Conservation (phyloP, 2,329 filamentous ascomycete species). For the Ramularia endophylla region DNA sequence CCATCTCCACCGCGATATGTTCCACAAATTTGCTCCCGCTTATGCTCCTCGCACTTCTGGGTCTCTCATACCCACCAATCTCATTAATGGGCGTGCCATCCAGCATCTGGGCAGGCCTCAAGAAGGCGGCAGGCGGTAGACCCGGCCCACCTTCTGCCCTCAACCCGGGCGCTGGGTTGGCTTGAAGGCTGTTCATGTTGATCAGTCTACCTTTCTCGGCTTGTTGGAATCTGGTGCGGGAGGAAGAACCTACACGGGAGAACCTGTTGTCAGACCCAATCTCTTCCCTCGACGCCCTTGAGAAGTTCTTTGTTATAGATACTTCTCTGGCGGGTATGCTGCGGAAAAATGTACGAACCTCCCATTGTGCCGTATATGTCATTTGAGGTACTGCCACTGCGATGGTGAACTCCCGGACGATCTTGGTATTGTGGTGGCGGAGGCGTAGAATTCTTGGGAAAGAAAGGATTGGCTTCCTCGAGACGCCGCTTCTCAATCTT, state of each 20-base stretch:
- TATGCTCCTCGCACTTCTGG: conserved; percentile 4
- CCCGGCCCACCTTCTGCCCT: conserved; percentile 11
- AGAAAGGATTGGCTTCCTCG: conserved; percentile 1
- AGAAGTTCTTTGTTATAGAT: conserved; percentile 16
- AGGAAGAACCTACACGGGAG: conserved; percentile 14
- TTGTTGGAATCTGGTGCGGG: background rate
- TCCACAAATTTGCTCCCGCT: conserved; percentile 13
- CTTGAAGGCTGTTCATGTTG: background rate
- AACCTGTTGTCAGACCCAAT: conserved; percentile 22
- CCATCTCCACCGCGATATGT: conserved; percentile 16
- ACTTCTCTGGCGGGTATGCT: conserved; percentile 24
- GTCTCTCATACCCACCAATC: background rate
- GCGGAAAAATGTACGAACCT: conserved; percentile 22
- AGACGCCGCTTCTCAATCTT: conserved; percentile 19
- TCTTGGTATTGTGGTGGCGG: conserved; percentile 4
- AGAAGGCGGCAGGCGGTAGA: conserved; percentile 8
- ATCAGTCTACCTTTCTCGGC: background rate
- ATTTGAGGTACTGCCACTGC: conserved; percentile 21
- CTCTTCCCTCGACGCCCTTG: conserved; percentile 2
- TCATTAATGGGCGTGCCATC: conserved; percentile 10
- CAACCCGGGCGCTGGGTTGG: conserved; percentile 5
- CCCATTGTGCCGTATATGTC: conserved; percentile 25
- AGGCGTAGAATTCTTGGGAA: background rate
- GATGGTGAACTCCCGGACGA: conserved; percentile 13
- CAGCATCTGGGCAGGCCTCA: conserved; percentile 15